Evolutionary conservation across 805 yeast species (phyloP).

Genomic region (Sugiyamaella mastotermitis): DNA sequence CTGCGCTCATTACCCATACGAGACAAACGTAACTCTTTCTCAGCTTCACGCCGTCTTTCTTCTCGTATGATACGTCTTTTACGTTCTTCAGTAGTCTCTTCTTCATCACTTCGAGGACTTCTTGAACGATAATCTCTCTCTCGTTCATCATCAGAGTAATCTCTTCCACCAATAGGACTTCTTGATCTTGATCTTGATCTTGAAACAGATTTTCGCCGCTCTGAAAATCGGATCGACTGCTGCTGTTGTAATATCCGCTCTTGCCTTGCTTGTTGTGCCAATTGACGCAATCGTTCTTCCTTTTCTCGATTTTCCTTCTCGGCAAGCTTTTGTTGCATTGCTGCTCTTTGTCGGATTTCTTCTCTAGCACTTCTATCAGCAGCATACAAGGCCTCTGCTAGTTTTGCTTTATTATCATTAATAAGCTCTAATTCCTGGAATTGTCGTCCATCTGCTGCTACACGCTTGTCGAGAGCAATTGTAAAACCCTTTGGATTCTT

Average conservation of each 20-base stretch:
- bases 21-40: slow-evolving; percentile 39
- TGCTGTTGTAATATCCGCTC: slow-evolving; percentile 24
- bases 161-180: slow-evolving; percentile 3
- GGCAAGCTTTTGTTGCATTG: slow-evolving; percentile 42
- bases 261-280: slow-evolving; percentile 46
- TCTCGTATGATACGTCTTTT: slow-evolving; percentile 37
- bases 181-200: slow-evolving; percentile 11
- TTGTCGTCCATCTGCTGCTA: slow-evolving; percentile 46
- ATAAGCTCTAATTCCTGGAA: slow-evolving; percentile 34
- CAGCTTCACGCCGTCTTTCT: slow-evolving; percentile 43
- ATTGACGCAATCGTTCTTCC: slow-evolving; percentile 44
- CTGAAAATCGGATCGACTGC: slow-evolving; percentile 2
- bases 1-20: slow-evolving; percentile 42
- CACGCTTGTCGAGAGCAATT: slow-evolving; percentile 70
- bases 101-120: slow-evolving; percentile 8
- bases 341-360: slow-evolving; percentile 46
- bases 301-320: slow-evolving; percentile 44
- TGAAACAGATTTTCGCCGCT: slow-evolving; percentile 4
- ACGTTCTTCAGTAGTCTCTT: slow-evolving; percentile 24
- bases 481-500: slow-evolving; percentile 89
- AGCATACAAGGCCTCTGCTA: slow-evolving; percentile 64
- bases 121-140: slow-evolving; percentile 5
- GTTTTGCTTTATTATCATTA: slow-evolving; percentile 51
- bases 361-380: slow-evolving; percentile 61
- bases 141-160: background rate